Conservation (phyloP, 768 basidiomycete species). For the Lactifluus piperatus region DNA sequence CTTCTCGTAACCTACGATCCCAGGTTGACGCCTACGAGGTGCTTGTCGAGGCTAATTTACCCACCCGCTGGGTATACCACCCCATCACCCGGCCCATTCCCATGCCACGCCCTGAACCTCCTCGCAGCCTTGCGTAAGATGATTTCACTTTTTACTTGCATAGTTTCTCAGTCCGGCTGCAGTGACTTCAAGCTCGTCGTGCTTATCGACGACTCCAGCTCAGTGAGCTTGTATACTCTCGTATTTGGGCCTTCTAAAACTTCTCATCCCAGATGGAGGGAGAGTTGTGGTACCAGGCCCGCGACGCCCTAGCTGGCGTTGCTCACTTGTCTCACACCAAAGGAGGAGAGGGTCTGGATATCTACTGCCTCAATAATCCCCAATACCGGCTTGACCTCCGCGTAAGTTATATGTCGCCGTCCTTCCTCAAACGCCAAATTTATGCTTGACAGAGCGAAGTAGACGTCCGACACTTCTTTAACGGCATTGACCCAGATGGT, state of each 20-base stretch:
- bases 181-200: constrained; percentile 37
- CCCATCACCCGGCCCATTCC: background rate
- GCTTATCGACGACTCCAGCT: constrained; percentile 34
- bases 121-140: constrained; percentile 4
- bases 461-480: constrained; percentile 8
- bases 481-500: constrained; percentile 14
- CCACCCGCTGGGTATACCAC: background rate
- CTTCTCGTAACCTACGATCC: background rate
- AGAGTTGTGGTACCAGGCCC: constrained; percentile 30
- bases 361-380: constrained; percentile 34
- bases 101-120: background rate
- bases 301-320: constrained; percentile 36
- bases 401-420: constrained; percentile 26
- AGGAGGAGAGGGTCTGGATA: constrained; percentile 33
- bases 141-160: background rate
- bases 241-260: background rate
- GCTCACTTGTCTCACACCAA: constrained; percentile 31
- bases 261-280: constrained; percentile 31
- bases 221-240: constrained; percentile 22
- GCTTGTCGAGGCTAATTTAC: constrained; percentile 27
- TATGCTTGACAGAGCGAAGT: constrained; percentile 4
- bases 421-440: background rate
- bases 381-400: constrained; percentile 7
- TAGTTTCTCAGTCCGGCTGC: background rate
- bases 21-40: constrained; percentile 30